These are phyloP conservation scores for Blastocladiella emersonii DNA, from an alignment of 371 early-diverging fungal species.

Conservation along the genomic window DNA sequence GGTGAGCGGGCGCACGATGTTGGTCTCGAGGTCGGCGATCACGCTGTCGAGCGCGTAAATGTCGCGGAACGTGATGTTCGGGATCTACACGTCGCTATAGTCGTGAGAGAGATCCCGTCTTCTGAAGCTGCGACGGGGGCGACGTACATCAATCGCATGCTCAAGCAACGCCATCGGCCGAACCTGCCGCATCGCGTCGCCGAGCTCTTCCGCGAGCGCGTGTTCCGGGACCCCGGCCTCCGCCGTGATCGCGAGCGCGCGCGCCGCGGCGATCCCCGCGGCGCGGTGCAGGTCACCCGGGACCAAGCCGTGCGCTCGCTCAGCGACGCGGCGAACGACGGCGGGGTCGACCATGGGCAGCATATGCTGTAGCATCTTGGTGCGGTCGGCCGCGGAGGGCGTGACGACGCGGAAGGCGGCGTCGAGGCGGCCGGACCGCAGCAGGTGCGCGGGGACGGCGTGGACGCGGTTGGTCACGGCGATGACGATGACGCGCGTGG, in stretches of 20 bases:
- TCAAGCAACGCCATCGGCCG: slow-evolving; percentile 45
- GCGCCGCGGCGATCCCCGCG: slow-evolving; percentile 20
- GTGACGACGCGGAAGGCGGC: too few relatives aligned
- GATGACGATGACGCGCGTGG: too few relatives aligned
- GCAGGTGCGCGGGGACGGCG: too few relatives aligned
- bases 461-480: too few relatives aligned
- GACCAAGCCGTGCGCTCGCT: slow-evolving; percentile 34
- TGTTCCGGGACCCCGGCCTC: too few relatives aligned
- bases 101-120: slow-evolving; percentile 13
- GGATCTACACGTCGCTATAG: slow-evolving; percentile 28
- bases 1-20: background rate
- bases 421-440: too few relatives aligned
- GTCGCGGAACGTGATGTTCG: slow-evolving; percentile 40
- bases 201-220: slow-evolving; percentile 21
- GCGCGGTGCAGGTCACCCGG: slow-evolving; percentile 56
- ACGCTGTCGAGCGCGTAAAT: slow-evolving; percentile 50
- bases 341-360: background rate
- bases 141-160: slow-evolving; percentile 29
- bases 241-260: too few relatives aligned
- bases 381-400: too few relatives aligned
- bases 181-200: slow-evolving; percentile 23
- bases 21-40: slow-evolving; percentile 39
- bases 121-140: background rate
- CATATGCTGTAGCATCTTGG: too few relatives aligned
- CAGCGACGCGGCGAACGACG: slow-evolving; percentile 10